A percentile compares a stretch with the other conserved stretches of the same genome.
These are phyloP conservation scores for Kingdonia uniflora DNA, from an alignment of 164 flowering plant genomes.

Conservation along the genomic window DNA sequence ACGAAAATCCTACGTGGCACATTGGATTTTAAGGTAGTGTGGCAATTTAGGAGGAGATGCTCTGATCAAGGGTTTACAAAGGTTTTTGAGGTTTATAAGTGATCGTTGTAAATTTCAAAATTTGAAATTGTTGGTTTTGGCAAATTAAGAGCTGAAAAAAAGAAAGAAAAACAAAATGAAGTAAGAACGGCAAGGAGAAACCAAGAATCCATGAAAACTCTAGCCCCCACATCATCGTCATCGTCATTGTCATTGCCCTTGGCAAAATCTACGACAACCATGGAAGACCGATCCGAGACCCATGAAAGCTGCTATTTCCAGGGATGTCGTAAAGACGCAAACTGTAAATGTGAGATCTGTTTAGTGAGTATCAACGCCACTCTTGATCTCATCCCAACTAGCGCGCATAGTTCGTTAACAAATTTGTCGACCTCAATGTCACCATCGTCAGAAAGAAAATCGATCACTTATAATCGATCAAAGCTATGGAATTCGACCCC, in stretches of 20 bases:
- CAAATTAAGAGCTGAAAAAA: no score
- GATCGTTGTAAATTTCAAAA: background rate
- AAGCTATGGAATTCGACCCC: slow-evolving; percentile 48
- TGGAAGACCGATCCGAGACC: slow-evolving; percentile 26
- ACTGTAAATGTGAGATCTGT: slow-evolving; percentile 78
- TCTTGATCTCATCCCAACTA: slow-evolving; percentile 61
- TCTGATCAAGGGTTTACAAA: no score
- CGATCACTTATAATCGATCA: slow-evolving; percentile 34
- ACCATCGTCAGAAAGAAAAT: slow-evolving; percentile 20
- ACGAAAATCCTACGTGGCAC: no score
- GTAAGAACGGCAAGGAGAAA: background rate
- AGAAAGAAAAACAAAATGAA: background rate
- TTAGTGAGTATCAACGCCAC: slow-evolving; percentile 80
- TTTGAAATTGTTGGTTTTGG: background rate
- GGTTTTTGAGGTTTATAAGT: no score
- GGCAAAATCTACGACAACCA: slow-evolving; percentile 25
- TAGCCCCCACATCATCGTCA: slow-evolving; percentile 21
- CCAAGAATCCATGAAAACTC: slow-evolving; percentile 31
- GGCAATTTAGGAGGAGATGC: no score
- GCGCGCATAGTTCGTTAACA: slow-evolving; percentile 47
- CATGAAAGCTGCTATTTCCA: slow-evolving; percentile 68
- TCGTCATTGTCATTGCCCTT: slow-evolving; percentile 20
- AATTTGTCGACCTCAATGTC: slow-evolving; percentile 28
- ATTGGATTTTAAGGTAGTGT: no score
- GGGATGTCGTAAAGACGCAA: slow-evolving; percentile 72